phyloP scores from a whole-genome alignment of 352 stramenopile genomes.

The Phytophthora chlamydospora region DNA sequence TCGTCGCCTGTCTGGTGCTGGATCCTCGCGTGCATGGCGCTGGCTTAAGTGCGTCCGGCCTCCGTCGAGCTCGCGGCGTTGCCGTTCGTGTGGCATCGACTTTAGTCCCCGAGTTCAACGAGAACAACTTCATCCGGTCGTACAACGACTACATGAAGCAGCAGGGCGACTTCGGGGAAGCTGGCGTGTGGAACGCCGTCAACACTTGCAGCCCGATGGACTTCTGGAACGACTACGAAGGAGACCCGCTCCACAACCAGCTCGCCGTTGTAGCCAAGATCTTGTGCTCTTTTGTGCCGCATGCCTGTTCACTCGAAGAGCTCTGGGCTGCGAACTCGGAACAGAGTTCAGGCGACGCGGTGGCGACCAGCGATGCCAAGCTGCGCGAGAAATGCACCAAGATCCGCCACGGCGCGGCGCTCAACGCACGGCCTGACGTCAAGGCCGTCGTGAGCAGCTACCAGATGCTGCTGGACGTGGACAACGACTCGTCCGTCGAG shows the following conservation, averaged over 20 bases:
- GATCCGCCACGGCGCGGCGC: conserved; percentile 22
- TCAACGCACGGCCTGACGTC: conserved; percentile 2
- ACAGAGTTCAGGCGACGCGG: background rate
- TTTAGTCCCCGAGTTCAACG: conserved; percentile 33
- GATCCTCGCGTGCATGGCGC: conserved; percentile 45
- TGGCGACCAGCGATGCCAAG: background rate
- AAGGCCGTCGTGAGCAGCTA: conserved; percentile 28
- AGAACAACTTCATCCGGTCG: conserved; percentile 46
- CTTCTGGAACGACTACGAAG: conserved; percentile 51
- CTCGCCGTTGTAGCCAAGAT: conserved; percentile 37
- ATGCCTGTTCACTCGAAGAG: conserved; percentile 35
- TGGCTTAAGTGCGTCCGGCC: conserved; percentile 42
- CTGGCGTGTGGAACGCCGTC: conserved; percentile 40
- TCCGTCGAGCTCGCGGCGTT: conserved; percentile 39
- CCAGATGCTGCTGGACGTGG: conserved; percentile 26
- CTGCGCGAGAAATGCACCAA: conserved; percentile 36
- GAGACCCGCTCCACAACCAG: conserved; percentile 37
- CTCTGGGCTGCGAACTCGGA: conserved; percentile 26
- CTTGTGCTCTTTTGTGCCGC: conserved; percentile 40
- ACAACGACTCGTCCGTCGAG: conserved; percentile 16
- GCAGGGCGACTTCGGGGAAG: conserved; percentile 42
- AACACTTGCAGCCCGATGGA: conserved; percentile 42
- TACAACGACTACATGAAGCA: conserved; percentile 55
- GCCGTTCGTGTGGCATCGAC: conserved; percentile 31
- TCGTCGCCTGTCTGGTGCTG: conserved; percentile 39